Percentiles rank a stretch among this genome's conserved stretches.
These are phyloP conservation scores for Aristolochia californica DNA, from an alignment of 164 flowering plant species.

Conservation along the genomic window DNA sequence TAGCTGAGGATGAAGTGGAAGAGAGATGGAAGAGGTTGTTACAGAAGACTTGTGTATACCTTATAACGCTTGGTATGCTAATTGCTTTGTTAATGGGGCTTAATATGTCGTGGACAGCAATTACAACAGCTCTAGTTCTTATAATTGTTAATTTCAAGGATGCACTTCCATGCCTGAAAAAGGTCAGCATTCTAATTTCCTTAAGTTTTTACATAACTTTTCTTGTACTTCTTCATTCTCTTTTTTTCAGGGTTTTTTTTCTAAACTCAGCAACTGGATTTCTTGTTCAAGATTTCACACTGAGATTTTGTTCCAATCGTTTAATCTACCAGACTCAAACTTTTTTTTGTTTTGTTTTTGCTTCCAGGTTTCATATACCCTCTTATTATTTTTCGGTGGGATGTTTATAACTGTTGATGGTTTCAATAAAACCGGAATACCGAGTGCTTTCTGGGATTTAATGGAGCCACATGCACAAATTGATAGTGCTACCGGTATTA, in stretches of 20 bases:
- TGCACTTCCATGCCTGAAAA: constrained; percentile 68
- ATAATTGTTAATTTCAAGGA: constrained; percentile 91
- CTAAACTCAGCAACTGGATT: too few relatives aligned
- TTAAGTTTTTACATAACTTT: neutral
- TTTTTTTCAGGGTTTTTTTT: too few relatives aligned
- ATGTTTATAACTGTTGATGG: constrained; percentile 71
- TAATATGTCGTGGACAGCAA: constrained; percentile 92
- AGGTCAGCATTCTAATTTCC: constrained; percentile 31
- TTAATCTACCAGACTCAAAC: too few relatives aligned
- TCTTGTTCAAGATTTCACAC: too few relatives aligned
- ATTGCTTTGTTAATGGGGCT: constrained; percentile 60
- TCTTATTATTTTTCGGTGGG: constrained; percentile 57
- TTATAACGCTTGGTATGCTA: constrained; percentile 79
- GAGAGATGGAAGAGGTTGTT: constrained; percentile 38
- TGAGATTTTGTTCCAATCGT: too few relatives aligned
- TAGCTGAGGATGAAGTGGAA: constrained; percentile 40
- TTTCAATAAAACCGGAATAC: constrained; percentile 56
- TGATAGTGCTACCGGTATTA: constrained; percentile 31
- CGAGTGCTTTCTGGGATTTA: constrained; percentile 40
- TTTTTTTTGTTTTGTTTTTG: neutral
- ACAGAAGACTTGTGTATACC: constrained; percentile 68
- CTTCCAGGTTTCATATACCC: constrained; percentile 56
- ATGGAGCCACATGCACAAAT: constrained; percentile 50
- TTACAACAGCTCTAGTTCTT: constrained; percentile 82
- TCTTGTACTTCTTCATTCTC: neutral